These are phyloP conservation scores for Kluyveromyces siamensis DNA, from an alignment of 805 yeast genomes.

Conservation along the genomic window DNA sequence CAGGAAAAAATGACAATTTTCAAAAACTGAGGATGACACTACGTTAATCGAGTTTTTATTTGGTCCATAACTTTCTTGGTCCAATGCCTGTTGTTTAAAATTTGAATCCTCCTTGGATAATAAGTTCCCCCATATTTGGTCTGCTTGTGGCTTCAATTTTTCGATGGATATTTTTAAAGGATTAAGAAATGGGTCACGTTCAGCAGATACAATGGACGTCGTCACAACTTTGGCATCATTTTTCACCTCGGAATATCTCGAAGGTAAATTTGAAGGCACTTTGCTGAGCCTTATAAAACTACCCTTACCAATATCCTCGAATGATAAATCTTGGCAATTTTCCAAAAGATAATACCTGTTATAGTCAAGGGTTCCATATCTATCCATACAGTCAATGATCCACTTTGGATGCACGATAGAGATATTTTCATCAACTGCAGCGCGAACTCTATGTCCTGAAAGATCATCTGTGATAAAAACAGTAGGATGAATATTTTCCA, in stretches of 20 bases:
- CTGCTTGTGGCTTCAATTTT: slow-evolving; percentile 22
- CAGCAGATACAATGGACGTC: background rate
- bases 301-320: slow-evolving; percentile 25
- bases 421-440: slow-evolving; percentile 33
- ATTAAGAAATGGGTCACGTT: background rate
- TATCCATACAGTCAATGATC: slow-evolving; percentile 33
- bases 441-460: slow-evolving; percentile 23
- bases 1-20: background rate
- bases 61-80: background rate
- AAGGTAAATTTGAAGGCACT: background rate
- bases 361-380: slow-evolving; percentile 34
- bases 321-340: slow-evolving; percentile 11
- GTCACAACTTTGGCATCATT: too few species aligned
- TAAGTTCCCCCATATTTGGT: slow-evolving; percentile 23
- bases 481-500: slow-evolving; percentile 7
- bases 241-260: too few species aligned
- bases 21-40: background rate
- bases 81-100: background rate
- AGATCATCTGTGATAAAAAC: slow-evolving; percentile 23
- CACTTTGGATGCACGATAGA: slow-evolving; percentile 37
- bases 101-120: slow-evolving; percentile 9
- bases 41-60: background rate
- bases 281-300: background rate
- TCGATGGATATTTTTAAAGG: slow-evolving; percentile 3
- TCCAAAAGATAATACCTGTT: slow-evolving; percentile 26